Conservation (phyloP, 441 rosid species). For the Euphorbia celastroides region DNA sequence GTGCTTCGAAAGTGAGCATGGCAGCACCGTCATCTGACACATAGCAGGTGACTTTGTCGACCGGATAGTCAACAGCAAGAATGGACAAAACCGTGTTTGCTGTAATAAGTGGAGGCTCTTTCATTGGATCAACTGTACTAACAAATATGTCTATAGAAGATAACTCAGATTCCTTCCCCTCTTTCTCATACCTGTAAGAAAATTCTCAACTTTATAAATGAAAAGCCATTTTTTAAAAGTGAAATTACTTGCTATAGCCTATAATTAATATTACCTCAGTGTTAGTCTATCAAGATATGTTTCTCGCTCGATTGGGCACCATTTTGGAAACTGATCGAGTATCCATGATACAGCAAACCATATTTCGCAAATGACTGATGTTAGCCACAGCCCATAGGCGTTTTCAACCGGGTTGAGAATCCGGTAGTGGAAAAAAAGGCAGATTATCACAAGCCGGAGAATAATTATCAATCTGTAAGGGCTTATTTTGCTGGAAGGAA, state of each 20-base stretch:
- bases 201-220: no score
- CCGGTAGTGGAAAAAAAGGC: slow-evolving; percentile 89
- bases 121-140: slow-evolving; percentile 96
- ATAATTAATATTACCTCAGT: slow-evolving; percentile 43
- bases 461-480: slow-evolving; percentile 83
- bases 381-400: slow-evolving; percentile 90
- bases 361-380: slow-evolving; percentile 91
- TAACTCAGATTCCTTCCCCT: slow-evolving; percentile 75
- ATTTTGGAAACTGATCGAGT: slow-evolving; percentile 94
- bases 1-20: slow-evolving; percentile 98
- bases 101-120: slow-evolving; percentile 96
- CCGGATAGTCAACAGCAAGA: slow-evolving; percentile 95
- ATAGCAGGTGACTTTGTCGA: slow-evolving; percentile 90
- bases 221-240: no score
- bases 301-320: slow-evolving; percentile 85
- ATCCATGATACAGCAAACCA: slow-evolving; percentile 99
- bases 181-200: slow-evolving; percentile 79
- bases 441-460: slow-evolving; percentile 74
- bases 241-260: no score
- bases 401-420: slow-evolving; percentile 82
- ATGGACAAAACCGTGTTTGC: slow-evolving; percentile 99
- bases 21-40: slow-evolving; percentile 99
- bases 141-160: slow-evolving; percentile 76
- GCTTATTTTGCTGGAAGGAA: slow-evolving; percentile 86
- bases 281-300: slow-evolving; percentile 97